Percentiles rank a stretch among this genome's conserved stretches.
Evolutionary conservation across 768 basidiomycete species (phyloP).

Genomic region (Macrolepiota dolichaula): DNA sequence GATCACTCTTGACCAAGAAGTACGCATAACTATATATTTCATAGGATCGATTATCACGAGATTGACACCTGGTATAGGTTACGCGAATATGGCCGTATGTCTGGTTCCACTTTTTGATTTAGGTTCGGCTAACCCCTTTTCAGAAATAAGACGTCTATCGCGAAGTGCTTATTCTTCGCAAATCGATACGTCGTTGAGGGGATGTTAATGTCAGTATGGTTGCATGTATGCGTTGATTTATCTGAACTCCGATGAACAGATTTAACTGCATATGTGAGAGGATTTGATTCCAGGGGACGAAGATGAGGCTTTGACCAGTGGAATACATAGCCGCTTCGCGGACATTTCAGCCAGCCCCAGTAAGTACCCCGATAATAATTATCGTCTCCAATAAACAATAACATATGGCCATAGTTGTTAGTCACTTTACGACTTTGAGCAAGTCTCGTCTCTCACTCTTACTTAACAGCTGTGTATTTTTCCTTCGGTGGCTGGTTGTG

Average conservation of each 20-base stretch:
- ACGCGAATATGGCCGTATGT: slow-evolving; percentile 23
- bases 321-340: slow-evolving; percentile 19
- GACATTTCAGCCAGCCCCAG: slow-evolving; percentile 14
- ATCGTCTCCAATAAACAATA: not conserved
- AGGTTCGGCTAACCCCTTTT: not conserved
- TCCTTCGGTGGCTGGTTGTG: slow-evolving; percentile 25
- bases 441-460: not conserved
- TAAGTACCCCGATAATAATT: not conserved
- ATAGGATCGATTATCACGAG: not conserved
- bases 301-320: not conserved
- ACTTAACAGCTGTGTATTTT: slow-evolving; percentile 23
- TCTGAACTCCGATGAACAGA: slow-evolving; percentile 10
- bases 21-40: not conserved
- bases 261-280: slow-evolving; percentile 26
- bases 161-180: slow-evolving; percentile 23
- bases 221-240: not conserved
- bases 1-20: slow-evolving; percentile 23
- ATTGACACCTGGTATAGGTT: slow-evolving; percentile 11
- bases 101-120: not conserved
- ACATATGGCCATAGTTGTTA: not conserved
- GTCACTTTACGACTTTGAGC: not conserved
- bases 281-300: not conserved
- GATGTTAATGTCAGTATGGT: slow-evolving; percentile 21
- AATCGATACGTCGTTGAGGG: slow-evolving; percentile 27
- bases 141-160: slow-evolving; percentile 20